Conservation (phyloP, 2,329 filamentous ascomycete genomes). For the Huntiella decipiens region DNA sequence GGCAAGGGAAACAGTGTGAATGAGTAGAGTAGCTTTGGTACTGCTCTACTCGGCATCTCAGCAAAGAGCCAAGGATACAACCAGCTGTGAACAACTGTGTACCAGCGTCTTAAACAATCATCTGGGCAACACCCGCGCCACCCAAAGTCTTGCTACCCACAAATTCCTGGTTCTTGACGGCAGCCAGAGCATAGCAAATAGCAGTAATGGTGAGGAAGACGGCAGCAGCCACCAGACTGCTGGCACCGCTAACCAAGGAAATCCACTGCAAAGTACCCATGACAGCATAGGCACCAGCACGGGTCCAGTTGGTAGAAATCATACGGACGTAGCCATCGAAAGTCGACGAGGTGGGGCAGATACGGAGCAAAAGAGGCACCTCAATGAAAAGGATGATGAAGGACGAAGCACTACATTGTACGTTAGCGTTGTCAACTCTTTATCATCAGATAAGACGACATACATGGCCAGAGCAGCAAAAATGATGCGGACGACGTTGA, state of each 20-base stretch:
- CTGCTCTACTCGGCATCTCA: too few species aligned
- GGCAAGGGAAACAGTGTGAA: too few species aligned
- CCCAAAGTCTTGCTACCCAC: slow-evolving; percentile 91
- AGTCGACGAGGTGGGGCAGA: slow-evolving; percentile 80
- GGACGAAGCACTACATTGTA: slow-evolving; percentile 38
- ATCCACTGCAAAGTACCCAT: slow-evolving; percentile 78
- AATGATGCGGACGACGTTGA: slow-evolving; percentile 28
- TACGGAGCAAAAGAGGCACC: slow-evolving; percentile 83
- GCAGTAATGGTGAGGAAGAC: slow-evolving; percentile 61
- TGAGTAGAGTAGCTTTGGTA: too few species aligned
- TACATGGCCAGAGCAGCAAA: slow-evolving; percentile 37
- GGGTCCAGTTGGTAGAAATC: slow-evolving; percentile 94
- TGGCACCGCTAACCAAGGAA: slow-evolving; percentile 44
- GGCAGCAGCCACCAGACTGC: slow-evolving; percentile 69
- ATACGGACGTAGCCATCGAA: slow-evolving; percentile 83
- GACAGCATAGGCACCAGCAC: slow-evolving; percentile 63
- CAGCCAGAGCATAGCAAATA: slow-evolving; percentile 64
- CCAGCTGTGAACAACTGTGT: too few species aligned
- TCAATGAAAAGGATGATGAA: slow-evolving; percentile 71
- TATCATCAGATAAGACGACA: slow-evolving; percentile 15
- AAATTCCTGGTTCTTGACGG: slow-evolving; percentile 66
- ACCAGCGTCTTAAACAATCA: slow-evolving; percentile 57
- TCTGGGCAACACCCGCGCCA: slow-evolving; percentile 83
- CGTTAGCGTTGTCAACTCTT: background rate
- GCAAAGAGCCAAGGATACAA: too few species aligned